Percentiles rank a stretch among this genome's conserved stretches.
Conservation (phyloP, 257 asterid species). For the Solanum rostratum region DNA sequence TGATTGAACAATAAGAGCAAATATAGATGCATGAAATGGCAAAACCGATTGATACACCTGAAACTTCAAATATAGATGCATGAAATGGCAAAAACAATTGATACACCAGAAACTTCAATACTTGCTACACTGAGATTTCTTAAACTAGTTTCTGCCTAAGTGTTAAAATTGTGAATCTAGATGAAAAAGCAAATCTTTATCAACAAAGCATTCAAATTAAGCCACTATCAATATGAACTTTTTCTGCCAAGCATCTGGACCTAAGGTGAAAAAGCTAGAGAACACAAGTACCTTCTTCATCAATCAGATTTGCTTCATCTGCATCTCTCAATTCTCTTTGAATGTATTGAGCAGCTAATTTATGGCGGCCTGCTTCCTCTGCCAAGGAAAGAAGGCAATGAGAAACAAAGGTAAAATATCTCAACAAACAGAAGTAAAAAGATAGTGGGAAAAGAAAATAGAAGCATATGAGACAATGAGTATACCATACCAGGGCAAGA, state of each 20-base stretch:
- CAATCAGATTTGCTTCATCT: slow-evolving; percentile 74
- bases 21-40: not conserved
- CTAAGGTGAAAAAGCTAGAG: slow-evolving; percentile 2
- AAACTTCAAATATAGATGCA: not conserved
- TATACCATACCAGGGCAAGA: not conserved
- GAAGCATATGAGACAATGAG: not conserved
- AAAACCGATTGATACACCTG: not conserved
- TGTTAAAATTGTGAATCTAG: not conserved
- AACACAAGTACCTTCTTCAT: slow-evolving; percentile 57
- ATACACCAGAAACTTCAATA: not conserved
- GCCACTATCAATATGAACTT: not conserved
- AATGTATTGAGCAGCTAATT: slow-evolving; percentile 33
- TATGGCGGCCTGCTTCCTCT: slow-evolving; percentile 45
- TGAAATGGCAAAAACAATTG: not conserved
- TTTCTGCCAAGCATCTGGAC: not conserved
- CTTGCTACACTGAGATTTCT: not conserved
- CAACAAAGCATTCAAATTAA: not conserved
- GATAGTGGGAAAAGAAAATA: not conserved
- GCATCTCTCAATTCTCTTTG: slow-evolving; percentile 49
- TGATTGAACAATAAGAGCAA: not conserved
- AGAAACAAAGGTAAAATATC: not conserved
- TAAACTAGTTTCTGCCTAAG: not conserved
- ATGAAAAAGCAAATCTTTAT: not conserved
- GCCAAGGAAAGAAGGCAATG: slow-evolving; percentile 1
- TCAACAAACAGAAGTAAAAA: not conserved